Evolutionary conservation across 106 monocot species (phyloP).

Genomic region (Dendrobium nobile): DNA sequence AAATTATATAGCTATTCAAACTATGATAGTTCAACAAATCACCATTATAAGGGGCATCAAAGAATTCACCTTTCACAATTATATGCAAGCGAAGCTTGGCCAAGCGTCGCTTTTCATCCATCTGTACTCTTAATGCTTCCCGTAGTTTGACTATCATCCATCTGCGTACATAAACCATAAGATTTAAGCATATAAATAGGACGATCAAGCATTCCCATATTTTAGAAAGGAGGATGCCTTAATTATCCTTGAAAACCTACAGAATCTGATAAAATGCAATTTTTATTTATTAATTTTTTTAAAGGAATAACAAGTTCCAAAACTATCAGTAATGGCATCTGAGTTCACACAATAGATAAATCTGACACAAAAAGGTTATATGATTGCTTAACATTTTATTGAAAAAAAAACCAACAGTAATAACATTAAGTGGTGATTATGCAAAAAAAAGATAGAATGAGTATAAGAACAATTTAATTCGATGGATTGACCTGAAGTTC

Average conservation of each 20-base stretch:
- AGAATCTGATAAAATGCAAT: not conserved
- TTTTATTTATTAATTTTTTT: too few relatives aligned
- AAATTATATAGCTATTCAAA: too few relatives aligned
- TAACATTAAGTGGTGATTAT: not conserved
- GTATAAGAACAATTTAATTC: not conserved
- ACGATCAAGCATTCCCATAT: not conserved
- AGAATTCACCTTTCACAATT: slow-evolving; percentile 81
- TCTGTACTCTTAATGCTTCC: slow-evolving; percentile 81
- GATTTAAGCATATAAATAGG: not conserved
- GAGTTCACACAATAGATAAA: not conserved
- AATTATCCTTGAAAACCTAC: not conserved
- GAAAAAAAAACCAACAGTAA: not conserved
- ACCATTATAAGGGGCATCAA: not conserved
- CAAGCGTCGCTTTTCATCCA: slow-evolving; percentile 66
- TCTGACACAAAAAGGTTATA: not conserved
- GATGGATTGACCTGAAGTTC: too few relatives aligned
- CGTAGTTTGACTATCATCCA: slow-evolving; percentile 86
- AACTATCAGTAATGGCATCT: too few relatives aligned
- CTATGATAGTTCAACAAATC: not conserved
- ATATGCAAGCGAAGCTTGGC: slow-evolving; percentile 88
- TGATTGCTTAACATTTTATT: not conserved
- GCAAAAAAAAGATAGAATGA: not conserved
- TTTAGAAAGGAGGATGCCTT: not conserved
- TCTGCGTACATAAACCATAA: slow-evolving; percentile 32
- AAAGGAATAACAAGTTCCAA: not conserved